Evolutionary conservation across 2,329 filamentous ascomycete species (phyloP), one percentile per base, ranked within the genome.

Genomic region (Drechslerella stenobrocha): DNA sequence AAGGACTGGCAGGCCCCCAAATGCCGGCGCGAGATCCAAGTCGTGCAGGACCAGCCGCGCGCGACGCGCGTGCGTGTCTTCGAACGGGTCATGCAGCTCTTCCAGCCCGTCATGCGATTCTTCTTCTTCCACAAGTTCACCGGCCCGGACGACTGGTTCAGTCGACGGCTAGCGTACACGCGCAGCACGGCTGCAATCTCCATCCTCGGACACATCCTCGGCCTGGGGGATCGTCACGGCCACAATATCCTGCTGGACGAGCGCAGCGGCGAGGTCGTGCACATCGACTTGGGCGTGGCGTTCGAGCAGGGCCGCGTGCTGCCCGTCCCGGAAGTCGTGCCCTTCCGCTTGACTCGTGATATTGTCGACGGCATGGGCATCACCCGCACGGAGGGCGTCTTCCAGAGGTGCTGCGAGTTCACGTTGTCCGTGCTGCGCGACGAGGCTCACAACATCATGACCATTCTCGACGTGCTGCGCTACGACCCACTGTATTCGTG

Each of bases 371-470:
- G 90, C 23, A 96, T 99, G 89, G 93, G 93, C 24, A 87, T 95
- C 71, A 95, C 89, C 1, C 90, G 89, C 73, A 95, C 91, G 0
- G 95, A 99, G 76, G 93, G 93, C 2, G 90, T 97, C 0, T 98
- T 97, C 79, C 84, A 93, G 5, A 85, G 95, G n/a, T 97, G 92
- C 77, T 98, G 93, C 76, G 95, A 99, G 75, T 97, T 97, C 75
- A 97, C 91, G 0, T 83, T 99, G 28, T 90, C 96, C 70, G 91
- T 95, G 1, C 80, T 99, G 32, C 86, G 93, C n/a, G 88, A 95
- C 73, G 93, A 98, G 76, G 89, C 89, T 9, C 95, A 96, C 75
- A 91, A 88, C 44, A 98, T 99, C 78, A 97, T 96, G 91, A 97
- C 93, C 0, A 90, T 98, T 53, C 84, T 99, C 18, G 95, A 98